Base-by-base conservation (phyloP, 352 stramenopile genomes). In the Phytophthora pisi region DNA sequence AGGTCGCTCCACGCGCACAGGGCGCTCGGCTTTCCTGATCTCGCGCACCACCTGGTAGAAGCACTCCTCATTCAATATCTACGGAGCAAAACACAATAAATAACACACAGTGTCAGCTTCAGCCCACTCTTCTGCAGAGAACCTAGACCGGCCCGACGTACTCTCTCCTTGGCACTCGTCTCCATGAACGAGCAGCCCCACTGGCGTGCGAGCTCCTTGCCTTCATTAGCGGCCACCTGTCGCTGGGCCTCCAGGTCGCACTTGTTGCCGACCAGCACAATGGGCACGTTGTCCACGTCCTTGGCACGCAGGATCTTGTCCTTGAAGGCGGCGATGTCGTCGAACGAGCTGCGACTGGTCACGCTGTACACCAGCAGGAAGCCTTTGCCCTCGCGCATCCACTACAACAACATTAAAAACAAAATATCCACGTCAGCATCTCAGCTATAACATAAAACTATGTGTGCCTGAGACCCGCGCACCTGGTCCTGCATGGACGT, bases 341-440 rank as follows among this genome's bases (percentile, higher is more conserved):
- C 89, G 57, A 97, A 96, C n/a, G 89, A 94, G 57, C 86, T 92
- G 71, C 86, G 87, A 75, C 89, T 95, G 59, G 86, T 95, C 54
- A 97, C 83, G 72, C 86, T 96, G 84, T 95, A 97, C 31, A 97
- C 89, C 11, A 97, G 69, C 60, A 97, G 34, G 57, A 97, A 97
- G 62, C 89, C 90, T 72, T 97, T 96, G 66, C 90, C 90, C 72
- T 97, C 91, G 50, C 90, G 89, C 90, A 97, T 97, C 88, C 91
- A 97, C 84, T 96, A 43, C 5, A 64, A 57, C 24, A 4, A 46
- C 10, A 24, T 43, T 31, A 38, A 47, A 53, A 8, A 4, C 4
- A 16, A 7, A 45, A 61, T n/a, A 16, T 10, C 45, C 34, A 26
- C 24, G 6, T 51, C 28, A 58, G 13, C 15, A 51, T 24, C 40